Evolutionary conservation across 2,329 filamentous ascomycete species (phyloP), one percentile per base, ranked within the genome.

Genomic region (Beauveria varroae): DNA sequence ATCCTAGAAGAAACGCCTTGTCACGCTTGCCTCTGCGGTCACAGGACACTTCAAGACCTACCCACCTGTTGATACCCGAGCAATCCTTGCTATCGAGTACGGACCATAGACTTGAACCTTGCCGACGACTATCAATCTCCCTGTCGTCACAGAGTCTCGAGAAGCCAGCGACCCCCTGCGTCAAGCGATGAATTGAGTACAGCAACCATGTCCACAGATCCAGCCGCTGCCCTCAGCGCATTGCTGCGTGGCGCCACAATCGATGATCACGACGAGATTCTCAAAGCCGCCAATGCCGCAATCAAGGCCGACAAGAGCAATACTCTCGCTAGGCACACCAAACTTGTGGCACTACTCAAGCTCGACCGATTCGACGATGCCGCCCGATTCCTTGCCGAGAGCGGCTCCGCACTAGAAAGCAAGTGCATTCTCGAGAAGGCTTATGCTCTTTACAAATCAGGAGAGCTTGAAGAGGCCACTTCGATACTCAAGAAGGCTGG

Each of bases 361-460:
- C 84, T 95, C 67, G 91, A 95, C 74, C 88, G 90, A 62, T 95
- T 88, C 73, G 84, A 89, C 62, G 90, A 95, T 72, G 89, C 89
- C 51, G 77, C 91, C 53, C 84, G 85, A 63, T 81, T 85, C 60
- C 81, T 93, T 63, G 82, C 86, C 63, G 83, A 86, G 41, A 85
- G 80, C 20, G 85, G 86, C 54, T 78, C 82, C 62, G 78, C 76
- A 65, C 75, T 93, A 62, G 83, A 86, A 70, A 76, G 82, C 44
- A 75, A 75, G 62, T 90, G 87, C 66, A 69, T 75, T 18, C 79
- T 93, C 49, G 90, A 93, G 73, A 87, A 87, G 71, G 84, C 88
- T 2, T 96, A 96, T 76, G 87, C 89, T n/a, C 80, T 93, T 22
- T 96, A 95, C 76, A 95, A 93, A 77, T 82, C 84, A 0, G 89